These are phyloP conservation scores for Phytophthora citricola DNA, from an alignment of 352 stramenopile species.

Conservation along the genomic window DNA sequence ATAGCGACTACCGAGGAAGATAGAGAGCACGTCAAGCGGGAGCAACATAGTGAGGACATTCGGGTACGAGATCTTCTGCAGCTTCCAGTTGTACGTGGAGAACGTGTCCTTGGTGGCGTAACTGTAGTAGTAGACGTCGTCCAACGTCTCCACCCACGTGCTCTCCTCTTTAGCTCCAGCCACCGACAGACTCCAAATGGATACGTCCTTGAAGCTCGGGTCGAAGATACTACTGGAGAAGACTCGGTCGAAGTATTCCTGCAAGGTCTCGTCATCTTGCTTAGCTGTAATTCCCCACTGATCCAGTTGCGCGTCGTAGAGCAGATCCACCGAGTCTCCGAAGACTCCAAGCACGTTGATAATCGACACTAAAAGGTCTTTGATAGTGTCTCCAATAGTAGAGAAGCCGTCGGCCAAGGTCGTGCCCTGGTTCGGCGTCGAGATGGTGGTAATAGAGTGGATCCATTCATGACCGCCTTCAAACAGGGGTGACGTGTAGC, in stretches of 20 bases:
- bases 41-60: constrained; percentile 62
- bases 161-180: constrained; percentile 44
- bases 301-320: constrained; percentile 66
- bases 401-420: constrained; percentile 53
- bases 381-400: constrained; percentile 45
- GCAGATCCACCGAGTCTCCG: constrained; percentile 30
- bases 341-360: constrained; percentile 43
- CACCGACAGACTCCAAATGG: constrained; percentile 48
- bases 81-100: constrained; percentile 39
- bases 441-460: constrained; percentile 69
- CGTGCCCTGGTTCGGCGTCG: constrained; percentile 65
- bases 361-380: constrained; percentile 42
- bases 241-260: constrained; percentile 37
- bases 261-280: constrained; percentile 36
- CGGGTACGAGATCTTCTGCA: constrained; percentile 52
- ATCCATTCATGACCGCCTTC: constrained; percentile 61
- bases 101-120: constrained; percentile 54
- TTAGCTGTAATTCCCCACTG: constrained; percentile 55
- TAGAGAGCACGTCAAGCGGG: constrained; percentile 44
- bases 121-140: constrained; percentile 66
- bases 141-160: constrained; percentile 58
- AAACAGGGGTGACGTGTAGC: constrained; percentile 48
- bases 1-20: constrained; percentile 53
- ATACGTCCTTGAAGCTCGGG: constrained; percentile 48
- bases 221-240: constrained; percentile 52